These are phyloP conservation scores for Cryptococcus depauperatus DNA, from an alignment of 1,284 basidiomycete species.

Conservation along the genomic window DNA sequence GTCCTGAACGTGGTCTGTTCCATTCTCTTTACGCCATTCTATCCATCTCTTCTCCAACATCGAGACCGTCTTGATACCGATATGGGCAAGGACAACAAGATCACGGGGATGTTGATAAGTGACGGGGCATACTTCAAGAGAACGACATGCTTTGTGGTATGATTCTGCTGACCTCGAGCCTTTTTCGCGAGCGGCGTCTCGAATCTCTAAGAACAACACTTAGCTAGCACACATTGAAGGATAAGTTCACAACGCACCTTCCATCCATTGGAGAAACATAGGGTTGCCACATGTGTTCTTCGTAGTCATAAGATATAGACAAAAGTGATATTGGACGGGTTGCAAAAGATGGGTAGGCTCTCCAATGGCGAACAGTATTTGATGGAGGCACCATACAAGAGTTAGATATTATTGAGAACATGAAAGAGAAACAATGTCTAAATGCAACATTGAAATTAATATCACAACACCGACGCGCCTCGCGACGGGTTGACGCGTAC, in stretches of 20 bases:
- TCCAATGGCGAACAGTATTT: no score
- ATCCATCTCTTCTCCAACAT: conserved; percentile 34
- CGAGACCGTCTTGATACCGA: conserved; percentile 37
- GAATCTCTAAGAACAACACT: conserved; percentile 30
- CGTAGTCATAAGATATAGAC: no score
- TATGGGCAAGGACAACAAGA: conserved; percentile 29
- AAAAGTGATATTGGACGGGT: no score
- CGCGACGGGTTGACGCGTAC: no score
- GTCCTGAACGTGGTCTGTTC: conserved; percentile 19
- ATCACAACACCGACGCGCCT: no score
- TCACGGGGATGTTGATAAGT: conserved; percentile 33
- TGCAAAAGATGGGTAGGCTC: no score
- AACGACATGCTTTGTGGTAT: conserved; percentile 35
- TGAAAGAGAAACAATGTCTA: no score
- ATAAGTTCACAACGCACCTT: conserved; percentile 24
- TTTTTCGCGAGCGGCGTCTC: conserved; percentile 32
- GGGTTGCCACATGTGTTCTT: conserved; percentile 41
- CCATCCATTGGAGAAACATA: conserved; percentile 40
- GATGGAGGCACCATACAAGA: no score
- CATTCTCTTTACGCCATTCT: conserved; percentile 31
- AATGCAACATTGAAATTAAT: no score
- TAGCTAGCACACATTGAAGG: neutral
- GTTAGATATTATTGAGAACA: no score
- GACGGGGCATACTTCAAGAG: conserved; percentile 36
- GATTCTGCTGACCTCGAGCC: conserved; percentile 33